Evolutionary conservation across 208 protist species (phyloP), one percentile per base, ranked within the genome.

Genomic region (Trypanosoma boissoni): DNA sequence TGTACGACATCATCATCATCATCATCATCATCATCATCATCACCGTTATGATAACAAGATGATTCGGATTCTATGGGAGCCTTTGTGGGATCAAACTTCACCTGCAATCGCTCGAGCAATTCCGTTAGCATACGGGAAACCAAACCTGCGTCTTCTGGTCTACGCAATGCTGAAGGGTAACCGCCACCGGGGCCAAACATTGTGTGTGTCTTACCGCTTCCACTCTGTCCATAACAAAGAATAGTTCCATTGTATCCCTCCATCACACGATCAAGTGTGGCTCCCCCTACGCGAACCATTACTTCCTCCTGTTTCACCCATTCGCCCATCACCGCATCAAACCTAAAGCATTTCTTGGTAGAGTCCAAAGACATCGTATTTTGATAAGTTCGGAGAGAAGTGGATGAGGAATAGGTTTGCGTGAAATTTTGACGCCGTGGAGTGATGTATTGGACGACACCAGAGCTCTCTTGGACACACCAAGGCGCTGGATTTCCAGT

Each of bases 221-320:
- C 88, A 45, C 85, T 96, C 75, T 97, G 93, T 2, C 93, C 92
- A 65, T 97, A 97, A 55, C 87, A 90, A 26, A 96, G 59, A 14
- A 96, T 61, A 4, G 86, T 94, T 45, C 76, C 78, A 72, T 96
- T 76, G 63, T 78, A 92, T 27, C 92, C 92, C 6, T 60, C 57
- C 10, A 96, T 56, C 9, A 92, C 75, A 5, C 72, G 63, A 18
- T 78, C 44, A 39, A 95, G 76, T 31, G 81, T 79, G 21, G 26
- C 26, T 9, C 51, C 28, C 2, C 88, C 88, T 16, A 94, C 70
- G 12, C 55, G 62, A 3, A 53, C 42, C 75, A 96, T 94, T 1
- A 95, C 59, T 3, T 92, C 76, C 16, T 36, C 42, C 63, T 97
- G 91, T 5, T 32, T 62, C 21, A 64, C 54, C 10, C 62, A 41